Conservation (phyloP, 176 grass and related monocot genomes). For the Aegilops umbellulata region DNA sequence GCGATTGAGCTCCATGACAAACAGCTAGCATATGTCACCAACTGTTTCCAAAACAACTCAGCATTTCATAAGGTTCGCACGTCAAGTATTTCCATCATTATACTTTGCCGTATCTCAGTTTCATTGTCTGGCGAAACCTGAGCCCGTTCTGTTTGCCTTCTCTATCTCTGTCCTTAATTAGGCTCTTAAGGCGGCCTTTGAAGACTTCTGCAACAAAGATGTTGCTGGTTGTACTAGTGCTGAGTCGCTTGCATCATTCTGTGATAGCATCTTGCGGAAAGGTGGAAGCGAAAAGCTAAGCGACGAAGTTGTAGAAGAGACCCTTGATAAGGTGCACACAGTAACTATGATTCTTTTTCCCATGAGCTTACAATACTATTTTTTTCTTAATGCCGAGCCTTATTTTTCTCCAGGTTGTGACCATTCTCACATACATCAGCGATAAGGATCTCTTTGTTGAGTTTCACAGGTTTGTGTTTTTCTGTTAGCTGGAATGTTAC, state of each 20-base stretch:
- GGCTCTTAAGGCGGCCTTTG: constrained; percentile 66
- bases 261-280: constrained; percentile 63
- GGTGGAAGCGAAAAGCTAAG: constrained; percentile 71
- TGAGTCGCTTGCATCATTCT: constrained; percentile 61
- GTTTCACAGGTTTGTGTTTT: constrained; percentile 40
- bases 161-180: constrained; percentile 15
- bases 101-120: neutral
- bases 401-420: constrained; percentile 45
- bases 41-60: constrained; percentile 58
- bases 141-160: neutral
- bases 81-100: neutral
- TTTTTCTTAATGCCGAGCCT: no score
- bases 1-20: constrained; percentile 71
- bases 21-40: constrained; percentile 49
- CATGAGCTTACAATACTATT: neutral
- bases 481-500: neutral
- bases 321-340: constrained; percentile 62
- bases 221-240: constrained; percentile 60
- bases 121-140: neutral
- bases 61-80: constrained; percentile 72
- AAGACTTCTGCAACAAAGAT: constrained; percentile 71
- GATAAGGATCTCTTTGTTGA: constrained; percentile 57
- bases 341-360: neutral
- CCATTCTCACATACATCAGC: constrained; percentile 34
- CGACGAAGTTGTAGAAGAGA: constrained; percentile 66